phyloP scores from a whole-genome alignment of 129 eudicot species.

The Mikania micrantha region DNA sequence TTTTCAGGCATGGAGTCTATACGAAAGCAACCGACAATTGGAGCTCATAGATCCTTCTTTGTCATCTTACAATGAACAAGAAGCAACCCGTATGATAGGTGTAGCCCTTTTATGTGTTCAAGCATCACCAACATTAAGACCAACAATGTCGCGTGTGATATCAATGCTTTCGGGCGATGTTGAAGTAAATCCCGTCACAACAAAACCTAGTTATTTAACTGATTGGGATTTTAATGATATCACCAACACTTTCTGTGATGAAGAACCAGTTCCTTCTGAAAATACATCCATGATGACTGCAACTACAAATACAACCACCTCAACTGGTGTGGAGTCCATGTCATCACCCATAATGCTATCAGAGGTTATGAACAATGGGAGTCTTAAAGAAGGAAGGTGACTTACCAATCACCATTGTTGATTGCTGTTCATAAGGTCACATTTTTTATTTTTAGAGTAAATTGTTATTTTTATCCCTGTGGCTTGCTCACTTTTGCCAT shows the following conservation, averaged over 20 bases:
- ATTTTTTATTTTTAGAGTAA: not conserved
- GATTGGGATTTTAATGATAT: slow-evolving; percentile 62
- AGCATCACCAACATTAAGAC: slow-evolving; percentile 55
- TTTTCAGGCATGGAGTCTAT: slow-evolving; percentile 51
- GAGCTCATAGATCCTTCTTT: slow-evolving; percentile 57
- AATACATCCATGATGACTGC: not conserved
- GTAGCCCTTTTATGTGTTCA: slow-evolving; percentile 69
- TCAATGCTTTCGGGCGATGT: slow-evolving; percentile 66
- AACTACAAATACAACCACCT: slow-evolving; percentile 10
- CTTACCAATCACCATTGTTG: not conserved
- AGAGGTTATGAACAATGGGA: slow-evolving; percentile 21
- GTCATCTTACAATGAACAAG: slow-evolving; percentile 24
- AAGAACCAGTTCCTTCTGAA: slow-evolving; percentile 16
- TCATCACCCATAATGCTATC: slow-evolving; percentile 27
- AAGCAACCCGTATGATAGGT: slow-evolving; percentile 50
- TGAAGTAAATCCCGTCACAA: slow-evolving; percentile 38
- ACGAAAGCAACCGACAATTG: slow-evolving; percentile 35
- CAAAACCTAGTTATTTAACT: slow-evolving; percentile 59
- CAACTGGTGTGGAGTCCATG: slow-evolving; percentile 18
- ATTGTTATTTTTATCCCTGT: too few species aligned
- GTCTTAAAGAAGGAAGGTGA: slow-evolving; percentile 40
- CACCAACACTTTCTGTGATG: slow-evolving; percentile 32
- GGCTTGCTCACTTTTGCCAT: too few species aligned
- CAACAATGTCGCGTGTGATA: slow-evolving; percentile 67
- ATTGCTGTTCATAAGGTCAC: not conserved